A percentile compares a stretch with the other conserved stretches of the same genome.
These are phyloP conservation scores for Cephalotrichum gorgonifer DNA, from an alignment of 2,329 filamentous ascomycete species.

Conservation along the genomic window DNA sequence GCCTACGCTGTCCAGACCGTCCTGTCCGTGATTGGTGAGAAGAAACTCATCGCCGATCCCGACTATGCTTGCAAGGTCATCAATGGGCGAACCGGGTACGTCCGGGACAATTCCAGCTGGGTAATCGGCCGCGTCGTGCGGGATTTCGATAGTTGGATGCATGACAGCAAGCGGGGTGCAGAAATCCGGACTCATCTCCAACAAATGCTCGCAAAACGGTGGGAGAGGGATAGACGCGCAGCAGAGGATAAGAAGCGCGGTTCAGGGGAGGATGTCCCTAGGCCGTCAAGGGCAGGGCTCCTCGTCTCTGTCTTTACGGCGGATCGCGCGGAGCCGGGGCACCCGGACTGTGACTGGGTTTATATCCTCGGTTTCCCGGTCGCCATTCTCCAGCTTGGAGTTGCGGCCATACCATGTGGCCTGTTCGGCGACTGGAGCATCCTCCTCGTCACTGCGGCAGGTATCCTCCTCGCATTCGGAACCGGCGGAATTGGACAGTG, in stretches of 20 bases:
- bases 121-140: constrained; percentile 29
- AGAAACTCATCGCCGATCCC: constrained; percentile 16
- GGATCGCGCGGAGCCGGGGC: too few species aligned
- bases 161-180: neutral
- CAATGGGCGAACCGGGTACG: constrained; percentile 23
- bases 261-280: too few species aligned
- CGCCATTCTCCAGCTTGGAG: neutral
- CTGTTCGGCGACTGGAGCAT: neutral
- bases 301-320: neutral
- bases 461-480: neutral
- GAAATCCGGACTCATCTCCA: neutral
- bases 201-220: neutral
- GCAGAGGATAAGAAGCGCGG: too few species aligned
- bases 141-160: constrained; percentile 24
- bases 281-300: neutral
- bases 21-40: constrained; percentile 15
- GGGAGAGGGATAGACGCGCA: neutral
- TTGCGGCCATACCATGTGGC: neutral
- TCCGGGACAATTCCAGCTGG: constrained; percentile 27
- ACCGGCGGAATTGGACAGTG: neutral
- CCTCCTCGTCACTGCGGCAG: neutral
- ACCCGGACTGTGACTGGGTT: neutral
- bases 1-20: constrained; percentile 13
- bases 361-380: neutral
- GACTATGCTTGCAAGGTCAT: constrained; percentile 22